These are phyloP conservation scores for Blastobotrys chiropterorum DNA, from an alignment of 805 yeast species.

Conservation along the genomic window DNA sequence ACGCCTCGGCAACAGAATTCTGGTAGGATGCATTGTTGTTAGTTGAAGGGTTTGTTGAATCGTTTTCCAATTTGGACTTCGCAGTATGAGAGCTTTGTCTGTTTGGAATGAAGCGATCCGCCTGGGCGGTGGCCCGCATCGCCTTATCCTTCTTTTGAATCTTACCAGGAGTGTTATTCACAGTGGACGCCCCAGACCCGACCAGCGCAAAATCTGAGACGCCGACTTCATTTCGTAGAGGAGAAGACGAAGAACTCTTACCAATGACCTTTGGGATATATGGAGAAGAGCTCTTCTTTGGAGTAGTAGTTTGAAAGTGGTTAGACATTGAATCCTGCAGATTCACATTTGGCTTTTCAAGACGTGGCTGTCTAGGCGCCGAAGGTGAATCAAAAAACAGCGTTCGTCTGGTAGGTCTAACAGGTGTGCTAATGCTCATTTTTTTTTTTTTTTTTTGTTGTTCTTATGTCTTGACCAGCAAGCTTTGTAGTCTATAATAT, in stretches of 20 bases:
- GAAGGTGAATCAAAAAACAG: constrained; percentile 17
- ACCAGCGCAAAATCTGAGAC: constrained; percentile 35
- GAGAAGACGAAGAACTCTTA: constrained; percentile 20
- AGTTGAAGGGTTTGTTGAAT: background rate
- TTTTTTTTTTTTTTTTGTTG: constrained; percentile 2
- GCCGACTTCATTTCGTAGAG: constrained; percentile 42
- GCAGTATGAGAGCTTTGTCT: constrained; percentile 46
- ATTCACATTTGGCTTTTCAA: constrained; percentile 11
- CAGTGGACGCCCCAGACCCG: constrained; percentile 28
- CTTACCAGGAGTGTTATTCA: constrained; percentile 27
- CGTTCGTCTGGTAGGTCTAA: constrained; percentile 15
- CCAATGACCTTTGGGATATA: constrained; percentile 13
- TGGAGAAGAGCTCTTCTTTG: constrained; percentile 14
- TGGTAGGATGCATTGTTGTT: constrained; percentile 39
- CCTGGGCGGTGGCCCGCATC: constrained; percentile 20
- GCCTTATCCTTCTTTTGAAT: constrained; percentile 21
- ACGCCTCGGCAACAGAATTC: constrained; percentile 86
- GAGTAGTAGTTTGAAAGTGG: constrained; percentile 10
- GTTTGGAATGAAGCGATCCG: constrained; percentile 60
- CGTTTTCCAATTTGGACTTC: constrained; percentile 30
- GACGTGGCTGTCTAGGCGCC: constrained; percentile 17
- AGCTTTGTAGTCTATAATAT: constrained; percentile 2
- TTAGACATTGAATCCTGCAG: background rate
- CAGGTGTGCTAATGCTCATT: constrained; percentile 20
- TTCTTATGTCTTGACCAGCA: constrained; percentile 10